Evolutionary conservation across 345 rosid species (phyloP), one percentile per base, ranked within the genome.

Genomic region (Populus tremula): DNA sequence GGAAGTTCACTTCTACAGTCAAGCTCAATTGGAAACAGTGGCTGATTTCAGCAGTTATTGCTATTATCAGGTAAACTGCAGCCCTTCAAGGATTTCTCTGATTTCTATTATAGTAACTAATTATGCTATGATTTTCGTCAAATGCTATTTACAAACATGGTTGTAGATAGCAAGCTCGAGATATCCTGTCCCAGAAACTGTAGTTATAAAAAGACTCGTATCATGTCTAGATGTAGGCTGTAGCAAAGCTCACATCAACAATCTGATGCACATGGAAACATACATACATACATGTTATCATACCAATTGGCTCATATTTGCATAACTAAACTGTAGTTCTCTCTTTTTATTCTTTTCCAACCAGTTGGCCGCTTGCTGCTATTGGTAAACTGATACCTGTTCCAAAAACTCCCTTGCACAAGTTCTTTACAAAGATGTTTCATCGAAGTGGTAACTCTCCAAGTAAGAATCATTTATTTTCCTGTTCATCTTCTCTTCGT

Each of bases 1-100:
- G 99, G 27, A 89, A 88, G 64, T 95, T 95, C 80, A 88, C 96
- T 5, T 67, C 70, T 3, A 95, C 99, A 0, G 96, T 87, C 76
- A 77, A 72, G 82, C 86, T 95, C 35, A 73, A 85, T 38, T 92
- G 98, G 99, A 75, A 82, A 64, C 76, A 69, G 23, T 82, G 84
- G 84, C 35, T 82, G 75, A 33, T 77, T 64, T 82, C 78, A 27
- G 61, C 53, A 3, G 35, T 36, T 54, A 82, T 82, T 73, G 84
- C 39, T 27, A 20, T 82, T 17, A 70, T 82, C 54, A 0, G 72
- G 72, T 69, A 7, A 29, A 3, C 39, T 65, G 69, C 38, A 27
- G 20, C 9, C 67, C 21, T 29, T 11, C 17, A 5, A 14, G 61
- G 8, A 41, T 73, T 36, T 54, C 23, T 8, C 25, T 18, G 59